phyloP scores from a whole-genome alignment of 768 basidiomycete genomes.

The Pleurotus giganteus region DNA sequence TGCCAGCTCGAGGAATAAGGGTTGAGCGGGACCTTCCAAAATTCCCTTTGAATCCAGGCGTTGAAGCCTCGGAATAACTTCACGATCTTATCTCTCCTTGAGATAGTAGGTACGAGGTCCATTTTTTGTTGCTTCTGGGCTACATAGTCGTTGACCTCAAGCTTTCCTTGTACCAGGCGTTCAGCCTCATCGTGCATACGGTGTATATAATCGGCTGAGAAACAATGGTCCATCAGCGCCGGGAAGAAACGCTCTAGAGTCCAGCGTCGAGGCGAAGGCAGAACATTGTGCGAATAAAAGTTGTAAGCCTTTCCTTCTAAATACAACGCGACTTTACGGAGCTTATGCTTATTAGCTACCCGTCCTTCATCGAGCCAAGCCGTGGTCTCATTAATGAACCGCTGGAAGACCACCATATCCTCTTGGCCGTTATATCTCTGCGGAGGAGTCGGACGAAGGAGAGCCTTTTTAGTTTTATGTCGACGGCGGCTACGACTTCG shows the following conservation, averaged over 20 bases:
- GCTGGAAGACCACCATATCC: conserved; percentile 19
- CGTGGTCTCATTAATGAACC: conserved; percentile 24
- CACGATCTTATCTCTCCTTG: conserved; percentile 24
- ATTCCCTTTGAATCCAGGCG: conserved; percentile 19
- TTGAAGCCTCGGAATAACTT: conserved; percentile 32
- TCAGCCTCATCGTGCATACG: conserved; percentile 18
- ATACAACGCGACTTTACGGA: conserved; percentile 24
- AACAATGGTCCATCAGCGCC: conserved; percentile 36
- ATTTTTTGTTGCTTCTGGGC: conserved; percentile 30
- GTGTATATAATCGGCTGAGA: conserved; percentile 23
- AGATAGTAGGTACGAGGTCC: conserved; percentile 26
- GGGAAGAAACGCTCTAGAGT: conserved; percentile 25
- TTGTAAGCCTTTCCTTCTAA: conserved; percentile 28
- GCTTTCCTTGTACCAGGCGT: conserved; percentile 19
- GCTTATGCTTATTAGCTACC: conserved; percentile 12
- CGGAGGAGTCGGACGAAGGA: conserved; percentile 23
- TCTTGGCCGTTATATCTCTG: conserved; percentile 23
- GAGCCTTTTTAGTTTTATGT: neutral
- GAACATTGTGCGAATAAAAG: conserved; percentile 29
- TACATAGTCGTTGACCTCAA: conserved; percentile 26
- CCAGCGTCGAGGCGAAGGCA: conserved; percentile 23
- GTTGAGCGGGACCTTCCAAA: conserved; percentile 27
- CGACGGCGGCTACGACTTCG: neutral
- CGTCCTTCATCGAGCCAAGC: conserved; percentile 21
- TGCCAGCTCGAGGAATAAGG: conserved; percentile 21